Conservation (phyloP, 140 eudicot species). For the Erigeron philadelphicus region DNA sequence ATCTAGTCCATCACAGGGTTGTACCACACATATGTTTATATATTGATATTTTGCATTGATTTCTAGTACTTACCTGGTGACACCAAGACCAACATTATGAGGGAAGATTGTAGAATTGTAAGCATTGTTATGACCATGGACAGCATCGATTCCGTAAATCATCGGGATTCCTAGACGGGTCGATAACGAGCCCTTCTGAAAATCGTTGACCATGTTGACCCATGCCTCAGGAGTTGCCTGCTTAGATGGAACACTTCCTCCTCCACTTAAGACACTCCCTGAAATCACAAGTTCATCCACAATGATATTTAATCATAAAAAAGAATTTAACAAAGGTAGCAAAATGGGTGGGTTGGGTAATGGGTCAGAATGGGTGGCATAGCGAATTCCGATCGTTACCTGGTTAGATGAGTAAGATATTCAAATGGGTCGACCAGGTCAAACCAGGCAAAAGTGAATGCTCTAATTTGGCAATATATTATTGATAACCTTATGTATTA, state of each 20-base stretch:
- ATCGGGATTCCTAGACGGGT: constrained; percentile 58
- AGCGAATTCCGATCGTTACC: too few species aligned
- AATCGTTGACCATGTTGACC: constrained; percentile 55
- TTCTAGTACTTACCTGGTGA: constrained; percentile 45
- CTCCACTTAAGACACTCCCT: constrained; percentile 70
- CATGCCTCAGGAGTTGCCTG: constrained; percentile 51
- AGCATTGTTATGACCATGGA: constrained; percentile 66
- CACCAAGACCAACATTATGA: constrained; percentile 72
- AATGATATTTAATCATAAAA: neutral
- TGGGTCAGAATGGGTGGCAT: neutral
- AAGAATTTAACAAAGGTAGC: neutral
- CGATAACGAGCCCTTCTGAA: constrained; percentile 53
- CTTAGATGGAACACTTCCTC: constrained; percentile 64
- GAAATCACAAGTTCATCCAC: constrained; percentile 5
- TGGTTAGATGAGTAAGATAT: too few species aligned
- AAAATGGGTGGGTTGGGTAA: neutral
- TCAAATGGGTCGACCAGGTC: too few species aligned
- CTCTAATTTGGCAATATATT: too few species aligned
- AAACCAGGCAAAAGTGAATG: too few species aligned
- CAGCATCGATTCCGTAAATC: constrained; percentile 82
- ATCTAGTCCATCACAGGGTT: neutral
- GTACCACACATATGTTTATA: neutral
- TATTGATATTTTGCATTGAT: neutral
- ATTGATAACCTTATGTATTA: too few species aligned
- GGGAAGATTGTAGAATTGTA: constrained; percentile 63